Evolutionary conservation across 2,329 filamentous ascomycete species (phyloP).

Genomic region (Huntiella bhutanensis): DNA sequence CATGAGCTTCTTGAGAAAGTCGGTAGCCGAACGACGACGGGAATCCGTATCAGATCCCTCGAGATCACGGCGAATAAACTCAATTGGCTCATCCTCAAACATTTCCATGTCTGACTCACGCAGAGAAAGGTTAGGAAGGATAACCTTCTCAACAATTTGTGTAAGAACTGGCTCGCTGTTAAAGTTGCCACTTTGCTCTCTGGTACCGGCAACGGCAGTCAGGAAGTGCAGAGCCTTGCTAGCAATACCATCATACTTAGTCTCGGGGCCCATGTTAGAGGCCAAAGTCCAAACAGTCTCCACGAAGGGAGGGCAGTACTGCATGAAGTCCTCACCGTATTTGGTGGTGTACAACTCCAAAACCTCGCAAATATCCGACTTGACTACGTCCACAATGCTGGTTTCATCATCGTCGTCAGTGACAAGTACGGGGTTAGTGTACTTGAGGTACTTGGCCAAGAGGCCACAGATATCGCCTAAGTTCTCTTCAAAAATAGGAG

Average conservation of each 20-base stretch:
- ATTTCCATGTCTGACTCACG: constrained; percentile 87
- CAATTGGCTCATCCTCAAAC: constrained; percentile 96
- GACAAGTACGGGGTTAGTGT: constrained; percentile 63
- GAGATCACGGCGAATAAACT: constrained; percentile 87
- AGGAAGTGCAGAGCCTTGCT: constrained; percentile 90
- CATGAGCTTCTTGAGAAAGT: constrained; percentile 78
- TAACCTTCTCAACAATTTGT: constrained; percentile 88
- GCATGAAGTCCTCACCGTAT: constrained; percentile 83
- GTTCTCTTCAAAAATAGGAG: constrained; percentile 85
- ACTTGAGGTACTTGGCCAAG: constrained; percentile 82
- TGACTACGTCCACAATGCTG: constrained; percentile 67
- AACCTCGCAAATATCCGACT: constrained; percentile 82
- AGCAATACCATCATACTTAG: constrained; percentile 84
- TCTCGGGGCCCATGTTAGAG: constrained; percentile 68
- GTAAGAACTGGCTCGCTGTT: constrained; percentile 61
- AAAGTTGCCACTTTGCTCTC: constrained; percentile 66
- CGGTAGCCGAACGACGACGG: constrained; percentile 73
- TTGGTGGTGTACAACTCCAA: constrained; percentile 84
- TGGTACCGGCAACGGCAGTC: constrained; percentile 66
- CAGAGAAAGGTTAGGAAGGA: constrained; percentile 78
- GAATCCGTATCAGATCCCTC: constrained; percentile 96
- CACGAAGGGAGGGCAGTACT: constrained; percentile 66
- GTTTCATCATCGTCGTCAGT: constrained; percentile 83
- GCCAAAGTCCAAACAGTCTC: constrained; percentile 80
- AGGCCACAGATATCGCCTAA: constrained; percentile 57